Evolutionary conservation across 805 yeast species (phyloP).

Genomic region (Candida easanensis): DNA sequence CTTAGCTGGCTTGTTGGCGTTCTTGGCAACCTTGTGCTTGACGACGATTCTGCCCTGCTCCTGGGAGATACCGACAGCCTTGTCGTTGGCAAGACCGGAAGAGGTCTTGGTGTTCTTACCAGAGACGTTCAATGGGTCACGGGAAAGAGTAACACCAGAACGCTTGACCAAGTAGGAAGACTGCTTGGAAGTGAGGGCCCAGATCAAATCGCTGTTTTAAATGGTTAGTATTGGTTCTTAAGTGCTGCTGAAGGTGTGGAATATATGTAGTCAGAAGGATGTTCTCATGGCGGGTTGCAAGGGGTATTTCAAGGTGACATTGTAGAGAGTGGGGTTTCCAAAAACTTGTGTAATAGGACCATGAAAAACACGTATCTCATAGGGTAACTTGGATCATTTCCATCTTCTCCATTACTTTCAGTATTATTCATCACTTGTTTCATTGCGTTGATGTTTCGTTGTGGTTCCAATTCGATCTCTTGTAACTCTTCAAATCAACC

Average conservation of each 20-base stretch:
- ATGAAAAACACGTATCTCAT: no score
- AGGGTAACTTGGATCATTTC: no score
- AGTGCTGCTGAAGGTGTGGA: background rate
- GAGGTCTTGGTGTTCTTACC: slow-evolving; percentile 44
- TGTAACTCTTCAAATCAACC: no score
- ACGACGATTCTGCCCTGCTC: slow-evolving; percentile 39
- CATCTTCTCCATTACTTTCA: background rate
- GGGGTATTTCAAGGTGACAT: no score
- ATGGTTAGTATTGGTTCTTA: slow-evolving; percentile 20
- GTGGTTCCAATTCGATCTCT: no score
- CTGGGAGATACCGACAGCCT: slow-evolving; percentile 45
- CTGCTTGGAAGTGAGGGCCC: slow-evolving; percentile 49
- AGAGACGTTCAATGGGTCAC: slow-evolving; percentile 49
- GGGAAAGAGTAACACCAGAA: slow-evolving; percentile 40
- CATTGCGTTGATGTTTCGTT: no score
- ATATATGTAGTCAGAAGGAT: no score
- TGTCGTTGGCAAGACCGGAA: slow-evolving; percentile 47
- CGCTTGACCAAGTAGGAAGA: slow-evolving; percentile 47
- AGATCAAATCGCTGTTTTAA: slow-evolving; percentile 42
- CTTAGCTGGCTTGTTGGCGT: slow-evolving; percentile 47
- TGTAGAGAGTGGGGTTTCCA: no score
- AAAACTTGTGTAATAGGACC: no score
- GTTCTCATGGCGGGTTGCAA: no score
- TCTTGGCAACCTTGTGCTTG: slow-evolving; percentile 41
- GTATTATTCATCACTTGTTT: background rate